Conservation (phyloP, 1,139 yeast species). For the Geotrichum fermentans region DNA sequence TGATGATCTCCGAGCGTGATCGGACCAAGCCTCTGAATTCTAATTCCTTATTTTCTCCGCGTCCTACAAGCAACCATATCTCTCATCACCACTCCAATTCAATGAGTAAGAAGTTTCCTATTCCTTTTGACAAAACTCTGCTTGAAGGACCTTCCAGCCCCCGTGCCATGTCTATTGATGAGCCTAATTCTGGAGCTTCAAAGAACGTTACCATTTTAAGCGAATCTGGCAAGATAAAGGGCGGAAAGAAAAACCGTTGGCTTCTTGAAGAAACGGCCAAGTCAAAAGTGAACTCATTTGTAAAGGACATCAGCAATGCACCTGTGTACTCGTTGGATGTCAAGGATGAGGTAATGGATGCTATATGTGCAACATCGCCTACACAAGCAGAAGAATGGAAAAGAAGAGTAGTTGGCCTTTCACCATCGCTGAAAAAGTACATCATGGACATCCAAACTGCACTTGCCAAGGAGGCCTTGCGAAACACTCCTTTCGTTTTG, state of each 20-base stretch:
- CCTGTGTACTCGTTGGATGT: conserved; percentile 73
- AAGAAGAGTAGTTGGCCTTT: conserved; percentile 70
- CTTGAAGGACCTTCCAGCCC: conserved; percentile 4
- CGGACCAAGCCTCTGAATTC: conserved; percentile 9
- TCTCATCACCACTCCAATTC: conserved; percentile 3
- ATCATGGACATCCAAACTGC: conserved; percentile 66
- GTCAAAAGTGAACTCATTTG: conserved; percentile 52
- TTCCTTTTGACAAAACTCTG: not conserved
- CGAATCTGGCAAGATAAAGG: conserved; percentile 55
- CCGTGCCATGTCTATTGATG: not conserved
- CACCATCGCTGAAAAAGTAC: conserved; percentile 70
- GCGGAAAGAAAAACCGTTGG: conserved; percentile 76
- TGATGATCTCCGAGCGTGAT: conserved; percentile 41
- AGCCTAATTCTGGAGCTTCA: not conserved
- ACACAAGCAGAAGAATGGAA: conserved; percentile 82
- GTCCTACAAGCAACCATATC: not conserved
- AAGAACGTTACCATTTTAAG: conserved; percentile 34
- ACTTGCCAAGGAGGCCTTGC: conserved; percentile 63
- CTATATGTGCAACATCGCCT: conserved; percentile 71
- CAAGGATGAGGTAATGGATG: conserved; percentile 77
- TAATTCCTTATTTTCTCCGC: not conserved
- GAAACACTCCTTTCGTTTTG: conserved; percentile 70
- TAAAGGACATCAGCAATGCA: conserved; percentile 43
- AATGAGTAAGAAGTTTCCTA: conserved; percentile 2
- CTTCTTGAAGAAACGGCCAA: conserved; percentile 69